These are phyloP conservation scores for Alternaria dauci DNA, from an alignment of 2,329 filamentous ascomycete species.

Conservation along the genomic window DNA sequence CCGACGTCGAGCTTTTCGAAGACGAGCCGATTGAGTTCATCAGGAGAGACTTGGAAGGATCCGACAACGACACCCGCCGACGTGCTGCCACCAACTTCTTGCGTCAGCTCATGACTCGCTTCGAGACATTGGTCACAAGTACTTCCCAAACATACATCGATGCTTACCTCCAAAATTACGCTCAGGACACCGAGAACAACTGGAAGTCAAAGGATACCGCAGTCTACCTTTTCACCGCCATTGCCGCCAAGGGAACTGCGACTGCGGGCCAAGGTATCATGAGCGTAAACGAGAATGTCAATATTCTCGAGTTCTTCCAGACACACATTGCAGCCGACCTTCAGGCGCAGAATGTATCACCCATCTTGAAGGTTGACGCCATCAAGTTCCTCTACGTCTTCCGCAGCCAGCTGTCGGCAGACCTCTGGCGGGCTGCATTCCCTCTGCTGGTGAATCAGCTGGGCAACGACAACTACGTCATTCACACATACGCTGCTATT, in stretches of 20 bases:
- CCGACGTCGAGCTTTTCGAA: conserved; percentile 94
- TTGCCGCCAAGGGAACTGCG: conserved; percentile 88
- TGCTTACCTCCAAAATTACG: conserved; percentile 79
- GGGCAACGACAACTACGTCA: conserved; percentile 89
- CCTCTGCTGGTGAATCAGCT: conserved; percentile 90
- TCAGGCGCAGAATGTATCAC: conserved; percentile 73
- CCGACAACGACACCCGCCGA: conserved; percentile 91
- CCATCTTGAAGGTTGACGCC: conserved; percentile 94
- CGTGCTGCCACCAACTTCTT: conserved; percentile 95
- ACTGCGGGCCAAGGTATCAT: conserved; percentile 91
- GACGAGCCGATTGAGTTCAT: conserved; percentile 99
- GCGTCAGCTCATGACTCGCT: conserved; percentile 85
- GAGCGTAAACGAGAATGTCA: conserved; percentile 80
- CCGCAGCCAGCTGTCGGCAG: conserved; percentile 89
- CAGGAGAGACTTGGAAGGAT: conserved; percentile 90
- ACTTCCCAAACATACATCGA: conserved; percentile 89
- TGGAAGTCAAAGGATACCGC: conserved; percentile 99
- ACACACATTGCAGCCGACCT: conserved; percentile 91
- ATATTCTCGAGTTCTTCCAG: conserved; percentile 95
- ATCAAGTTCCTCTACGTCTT: conserved; percentile 99
- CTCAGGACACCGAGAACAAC: conserved; percentile 70
- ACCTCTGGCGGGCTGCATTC: conserved; percentile 91
- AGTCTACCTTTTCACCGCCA: conserved; percentile 94
- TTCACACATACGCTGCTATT: conserved; percentile 97
- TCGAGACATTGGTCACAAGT: conserved; percentile 82